Conservation (phyloP, 495 filamentous ascomycete genomes). For the Penicillium maclennaniae region DNA sequence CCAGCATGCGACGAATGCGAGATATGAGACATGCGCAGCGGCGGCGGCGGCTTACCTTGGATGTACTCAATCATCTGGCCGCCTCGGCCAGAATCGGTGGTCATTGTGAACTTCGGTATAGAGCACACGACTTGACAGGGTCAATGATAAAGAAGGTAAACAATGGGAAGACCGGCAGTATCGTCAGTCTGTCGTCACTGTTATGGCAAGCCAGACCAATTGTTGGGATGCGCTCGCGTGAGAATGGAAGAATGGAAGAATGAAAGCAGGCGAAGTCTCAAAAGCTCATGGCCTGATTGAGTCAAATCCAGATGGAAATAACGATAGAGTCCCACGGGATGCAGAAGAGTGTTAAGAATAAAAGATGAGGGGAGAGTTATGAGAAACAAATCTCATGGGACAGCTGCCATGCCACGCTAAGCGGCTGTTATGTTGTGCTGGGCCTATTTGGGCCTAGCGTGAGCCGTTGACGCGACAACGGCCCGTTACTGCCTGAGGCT, state of each 20-base stretch:
- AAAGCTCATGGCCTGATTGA: slow-evolving; percentile 25
- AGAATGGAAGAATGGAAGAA: slow-evolving; percentile 8
- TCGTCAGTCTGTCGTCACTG: neutral
- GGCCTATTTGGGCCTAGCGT: slow-evolving; percentile 31
- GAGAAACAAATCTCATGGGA: slow-evolving; percentile 28
- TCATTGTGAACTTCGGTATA: slow-evolving; percentile 27
- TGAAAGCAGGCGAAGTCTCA: slow-evolving; percentile 12
- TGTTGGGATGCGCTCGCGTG: slow-evolving; percentile 6
- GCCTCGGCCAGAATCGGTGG: slow-evolving; percentile 47
- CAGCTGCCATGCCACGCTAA: slow-evolving; percentile 42
- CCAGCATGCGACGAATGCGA: neutral
- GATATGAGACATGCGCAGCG: neutral
- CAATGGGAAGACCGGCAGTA: neutral
- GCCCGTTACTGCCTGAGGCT: slow-evolving; percentile 14
- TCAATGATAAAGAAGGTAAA: slow-evolving; percentile 10
- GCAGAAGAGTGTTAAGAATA: slow-evolving; percentile 6
- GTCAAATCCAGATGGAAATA: slow-evolving; percentile 5
- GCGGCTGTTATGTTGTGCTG: slow-evolving; percentile 45
- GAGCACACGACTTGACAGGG: slow-evolving; percentile 6
- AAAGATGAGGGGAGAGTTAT: slow-evolving; percentile 12
- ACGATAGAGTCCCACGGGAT: slow-evolving; percentile 7
- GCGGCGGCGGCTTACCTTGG: slow-evolving; percentile 50
- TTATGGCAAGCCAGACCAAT: slow-evolving; percentile 3
- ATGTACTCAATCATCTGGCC: slow-evolving; percentile 78
- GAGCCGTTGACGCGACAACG: slow-evolving; percentile 43